These are phyloP conservation scores for Thymus quinquecostatus DNA, from an alignment of 257 asterid genomes.

Conservation along the genomic window DNA sequence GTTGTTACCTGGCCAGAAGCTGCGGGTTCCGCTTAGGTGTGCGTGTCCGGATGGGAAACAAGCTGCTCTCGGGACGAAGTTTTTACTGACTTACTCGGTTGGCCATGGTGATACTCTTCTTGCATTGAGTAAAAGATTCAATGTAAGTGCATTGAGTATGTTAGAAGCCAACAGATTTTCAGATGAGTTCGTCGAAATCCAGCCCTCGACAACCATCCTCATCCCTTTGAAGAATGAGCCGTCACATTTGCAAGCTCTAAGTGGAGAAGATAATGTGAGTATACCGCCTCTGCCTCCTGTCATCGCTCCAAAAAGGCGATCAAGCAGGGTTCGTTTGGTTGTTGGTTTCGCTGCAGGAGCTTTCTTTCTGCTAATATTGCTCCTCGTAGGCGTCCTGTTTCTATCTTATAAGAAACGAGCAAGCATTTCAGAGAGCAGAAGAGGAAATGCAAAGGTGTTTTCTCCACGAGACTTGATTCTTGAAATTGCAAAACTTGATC, in stretches of 20 bases:
- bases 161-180: conserved; percentile 46
- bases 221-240: conserved; percentile 48
- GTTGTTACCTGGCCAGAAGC: conserved; percentile 33
- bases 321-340: conserved; percentile 28
- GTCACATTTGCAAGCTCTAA: conserved; percentile 25
- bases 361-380: conserved; percentile 30
- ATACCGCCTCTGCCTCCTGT: conserved; percentile 23
- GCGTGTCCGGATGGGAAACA: conserved; percentile 57
- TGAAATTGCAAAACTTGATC: conserved; percentile 48
- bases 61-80: conserved; percentile 33
- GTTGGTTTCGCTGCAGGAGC: conserved; percentile 39
- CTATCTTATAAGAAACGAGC: conserved; percentile 34
- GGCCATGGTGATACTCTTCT: conserved; percentile 40
- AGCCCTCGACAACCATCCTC: conserved; percentile 52
- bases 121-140: conserved; percentile 43
- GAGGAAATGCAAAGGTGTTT: background rate
- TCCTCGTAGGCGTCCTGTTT: conserved; percentile 26
- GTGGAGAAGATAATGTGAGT: background rate
- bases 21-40: conserved; percentile 57
- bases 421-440: conserved; percentile 4
- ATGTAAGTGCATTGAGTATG: conserved; percentile 30
- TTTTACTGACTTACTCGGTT: conserved; percentile 52
- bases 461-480: conserved; percentile 44
- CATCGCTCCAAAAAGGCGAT: conserved; percentile 12
- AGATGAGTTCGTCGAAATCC: conserved; percentile 32